Evolutionary conservation across 306 rosid genomes (phyloP).

Genomic region (Delonix regia): DNA sequence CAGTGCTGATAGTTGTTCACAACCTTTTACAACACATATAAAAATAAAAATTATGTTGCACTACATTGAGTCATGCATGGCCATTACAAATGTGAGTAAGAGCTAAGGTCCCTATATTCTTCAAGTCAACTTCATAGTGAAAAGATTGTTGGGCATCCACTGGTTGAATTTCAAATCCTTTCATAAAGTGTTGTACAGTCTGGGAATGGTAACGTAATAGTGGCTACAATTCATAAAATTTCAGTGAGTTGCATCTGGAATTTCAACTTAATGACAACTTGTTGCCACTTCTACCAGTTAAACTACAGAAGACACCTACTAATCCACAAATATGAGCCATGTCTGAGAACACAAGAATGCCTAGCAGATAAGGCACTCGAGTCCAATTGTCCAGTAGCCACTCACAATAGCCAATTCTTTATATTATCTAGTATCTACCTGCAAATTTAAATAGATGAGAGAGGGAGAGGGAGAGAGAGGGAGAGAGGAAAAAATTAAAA

Average conservation of each 20-base stretch:
- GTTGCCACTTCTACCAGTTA: background rate
- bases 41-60: background rate
- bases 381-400: constrained; percentile 1
- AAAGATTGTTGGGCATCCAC: background rate
- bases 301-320: background rate
- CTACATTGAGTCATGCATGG: background rate
- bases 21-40: background rate
- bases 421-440: background rate
- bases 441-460: background rate
- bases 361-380: background rate
- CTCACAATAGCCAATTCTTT: background rate
- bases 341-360: background rate
- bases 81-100: background rate
- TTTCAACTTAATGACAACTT: background rate
- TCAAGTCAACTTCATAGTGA: background rate
- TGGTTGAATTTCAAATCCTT: background rate
- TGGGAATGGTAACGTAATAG: background rate
- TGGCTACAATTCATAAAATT: constrained; percentile 9
- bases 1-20: background rate
- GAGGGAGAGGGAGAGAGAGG: background rate
- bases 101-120: background rate
- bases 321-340: background rate
- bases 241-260: background rate
- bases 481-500: background rate
- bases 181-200: background rate